Base-by-base conservation (phyloP, 2,329 filamentous ascomycete species). In the Colletotrichum sp. region DNA sequence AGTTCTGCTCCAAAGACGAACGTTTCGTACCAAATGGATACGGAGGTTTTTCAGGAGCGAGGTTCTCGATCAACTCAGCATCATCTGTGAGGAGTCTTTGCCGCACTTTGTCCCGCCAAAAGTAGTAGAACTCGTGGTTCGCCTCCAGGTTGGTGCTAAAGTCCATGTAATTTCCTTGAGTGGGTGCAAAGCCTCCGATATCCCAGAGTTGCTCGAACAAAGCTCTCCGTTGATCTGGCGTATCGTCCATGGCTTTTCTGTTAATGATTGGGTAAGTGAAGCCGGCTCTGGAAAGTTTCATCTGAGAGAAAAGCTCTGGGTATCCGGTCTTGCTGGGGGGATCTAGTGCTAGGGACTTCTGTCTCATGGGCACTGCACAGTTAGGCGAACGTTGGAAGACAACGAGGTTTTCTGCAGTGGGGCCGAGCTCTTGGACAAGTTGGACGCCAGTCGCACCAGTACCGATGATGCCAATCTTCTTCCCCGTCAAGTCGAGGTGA, bases 1-100 rank as follows among this genome's bases (percentile, higher is more conserved):
- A 88, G 16, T 80, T 79, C 28, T 84, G 80, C 67, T 89, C 87
- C 1, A 89, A 82, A 1, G 82, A 83, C 1, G 84, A 82, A 2
- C 87, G 83, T 75, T 87, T 89, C 19, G 81, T 83, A 6, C 66
- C 66, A 30, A 57, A 69, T 11, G 32, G 44, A 48, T 57, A 69
- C 19, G 66, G 66, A 12, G 66, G 66, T 28, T 69, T 27, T 22
- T 69, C 66, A 34, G 66, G 66, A 4, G 66, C 66, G 25, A 69
- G 66, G 16, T 55, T 57, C 48, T 57, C 30, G 13, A 36, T 34
- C 48, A 57, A 55, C 66, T 57, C 55, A 25, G 66, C 28, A 15
- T 69, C 52, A 5, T 30, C 28, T 61, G 28, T 61, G 9, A 27
- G 12, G 15, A 69, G 30, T n/a, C 55, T 27, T 25, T 57, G 44